Conservation (phyloP, 1,284 basidiomycete genomes). For the Fomitopsis palustris region DNA sequence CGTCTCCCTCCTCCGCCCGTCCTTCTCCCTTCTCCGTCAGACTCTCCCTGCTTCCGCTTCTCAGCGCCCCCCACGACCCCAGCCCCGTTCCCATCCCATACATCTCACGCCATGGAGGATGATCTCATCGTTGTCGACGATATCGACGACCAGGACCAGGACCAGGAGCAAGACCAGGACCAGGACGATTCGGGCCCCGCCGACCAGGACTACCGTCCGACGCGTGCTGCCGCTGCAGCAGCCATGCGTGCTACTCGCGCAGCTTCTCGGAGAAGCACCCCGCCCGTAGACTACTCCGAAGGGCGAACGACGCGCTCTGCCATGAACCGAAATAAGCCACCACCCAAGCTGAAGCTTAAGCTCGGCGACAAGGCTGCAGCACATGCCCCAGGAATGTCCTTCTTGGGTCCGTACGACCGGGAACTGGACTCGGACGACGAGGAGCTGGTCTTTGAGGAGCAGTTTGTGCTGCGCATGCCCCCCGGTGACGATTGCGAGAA, state of each 20-base stretch:
- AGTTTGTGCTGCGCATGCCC: constrained; percentile 92
- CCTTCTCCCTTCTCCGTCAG: background rate
- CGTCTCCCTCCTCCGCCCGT: too few relatives aligned
- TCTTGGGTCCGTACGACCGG: constrained; percentile 86
- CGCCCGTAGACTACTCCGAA: constrained; percentile 22
- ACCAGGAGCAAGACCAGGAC: constrained; percentile 5
- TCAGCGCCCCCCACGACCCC: background rate
- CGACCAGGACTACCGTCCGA: constrained; percentile 16
- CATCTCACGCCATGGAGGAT: constrained; percentile 37
- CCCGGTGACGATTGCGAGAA: constrained; percentile 78
- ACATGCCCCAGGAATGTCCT: constrained; percentile 75
- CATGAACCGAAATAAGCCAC: constrained; percentile 39
- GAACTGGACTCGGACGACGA: constrained; percentile 95
- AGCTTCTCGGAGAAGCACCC: constrained; percentile 24
- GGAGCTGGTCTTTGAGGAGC: constrained; percentile 95
- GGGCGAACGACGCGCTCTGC: constrained; percentile 36
- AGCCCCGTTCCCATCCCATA: background rate
- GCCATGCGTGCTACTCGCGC: constrained; percentile 7
- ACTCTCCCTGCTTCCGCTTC: background rate
- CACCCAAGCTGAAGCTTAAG: constrained; percentile 81
- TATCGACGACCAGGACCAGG: constrained; percentile 34
- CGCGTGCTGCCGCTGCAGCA: constrained; percentile 10
- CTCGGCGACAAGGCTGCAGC: constrained; percentile 76
- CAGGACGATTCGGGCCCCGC: constrained; percentile 9
- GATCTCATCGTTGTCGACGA: constrained; percentile 68